Evolutionary conservation across 257 asterid genomes (phyloP).

Genomic region (Nicotiana tomentosiformis): DNA sequence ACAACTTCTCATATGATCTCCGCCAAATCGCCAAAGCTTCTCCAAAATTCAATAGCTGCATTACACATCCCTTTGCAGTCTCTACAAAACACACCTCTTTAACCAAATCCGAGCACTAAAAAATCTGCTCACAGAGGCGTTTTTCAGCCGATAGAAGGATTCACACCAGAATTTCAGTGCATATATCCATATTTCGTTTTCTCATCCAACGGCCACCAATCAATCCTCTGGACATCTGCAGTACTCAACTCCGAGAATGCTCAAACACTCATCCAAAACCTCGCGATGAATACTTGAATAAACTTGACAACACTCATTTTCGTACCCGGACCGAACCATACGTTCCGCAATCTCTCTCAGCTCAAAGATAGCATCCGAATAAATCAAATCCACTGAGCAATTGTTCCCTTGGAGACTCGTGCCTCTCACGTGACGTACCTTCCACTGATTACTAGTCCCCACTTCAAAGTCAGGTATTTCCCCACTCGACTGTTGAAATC

Average conservation of each 20-base stretch:
- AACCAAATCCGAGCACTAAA: conserved; percentile 63
- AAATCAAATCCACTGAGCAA: conserved; percentile 53
- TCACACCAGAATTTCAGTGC: conserved; percentile 68
- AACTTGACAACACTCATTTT: conserved; percentile 88
- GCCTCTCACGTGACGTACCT: conserved; percentile 51
- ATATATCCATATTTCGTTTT: conserved; percentile 90
- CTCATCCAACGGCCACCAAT: conserved; percentile 69
- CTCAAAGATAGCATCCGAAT: conserved; percentile 60
- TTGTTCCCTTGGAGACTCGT: conserved; percentile 68
- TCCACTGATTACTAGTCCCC: conserved; percentile 49
- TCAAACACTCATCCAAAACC: conserved; percentile 75
- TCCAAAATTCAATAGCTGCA: conserved; percentile 91
- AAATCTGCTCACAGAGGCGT: conserved; percentile 64
- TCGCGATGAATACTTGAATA: conserved; percentile 76
- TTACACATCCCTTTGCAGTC: conserved; percentile 80
- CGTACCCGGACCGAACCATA: conserved; percentile 87
- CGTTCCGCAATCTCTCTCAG: conserved; percentile 74
- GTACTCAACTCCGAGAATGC: conserved; percentile 79
- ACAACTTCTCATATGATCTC: conserved; percentile 80
- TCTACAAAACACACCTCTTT: conserved; percentile 84
- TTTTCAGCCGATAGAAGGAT: conserved; percentile 68
- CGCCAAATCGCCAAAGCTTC: conserved; percentile 89
- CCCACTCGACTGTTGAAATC: no score
- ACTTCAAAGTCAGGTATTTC: conserved; percentile 61
- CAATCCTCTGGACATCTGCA: conserved; percentile 93